These are phyloP conservation scores for Vitis rupestris DNA, from an alignment of 164 flowering plant genomes.

Conservation along the genomic window DNA sequence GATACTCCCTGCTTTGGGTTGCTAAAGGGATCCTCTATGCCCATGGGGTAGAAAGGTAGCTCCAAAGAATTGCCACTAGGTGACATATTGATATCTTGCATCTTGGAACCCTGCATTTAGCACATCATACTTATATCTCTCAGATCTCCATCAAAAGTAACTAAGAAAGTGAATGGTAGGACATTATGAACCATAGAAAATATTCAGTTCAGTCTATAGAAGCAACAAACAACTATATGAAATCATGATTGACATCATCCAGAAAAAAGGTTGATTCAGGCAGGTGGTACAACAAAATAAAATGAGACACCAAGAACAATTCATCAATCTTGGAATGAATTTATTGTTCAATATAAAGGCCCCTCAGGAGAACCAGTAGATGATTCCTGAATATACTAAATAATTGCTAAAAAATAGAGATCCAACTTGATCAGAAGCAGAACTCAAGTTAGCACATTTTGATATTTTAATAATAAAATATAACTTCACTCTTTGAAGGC, in stretches of 20 bases:
- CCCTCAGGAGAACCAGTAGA: too few species aligned
- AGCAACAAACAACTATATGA: not conserved
- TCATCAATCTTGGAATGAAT: too few species aligned
- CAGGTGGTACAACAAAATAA: not conserved
- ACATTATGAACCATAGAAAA: not conserved
- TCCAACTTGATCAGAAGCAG: too few species aligned
- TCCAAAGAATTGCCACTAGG: conserved; percentile 21
- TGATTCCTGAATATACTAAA: too few species aligned
- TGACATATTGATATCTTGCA: conserved; percentile 37
- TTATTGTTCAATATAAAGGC: too few species aligned
- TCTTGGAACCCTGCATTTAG: conserved; percentile 41
- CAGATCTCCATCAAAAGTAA: not conserved
- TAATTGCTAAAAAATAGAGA: too few species aligned
- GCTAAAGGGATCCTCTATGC: conserved; percentile 12
- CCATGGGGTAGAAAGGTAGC: conserved; percentile 22
- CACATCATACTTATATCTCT: conserved; percentile 4
- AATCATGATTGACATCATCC: not conserved
- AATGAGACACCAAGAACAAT: not conserved
- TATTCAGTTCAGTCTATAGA: not conserved
- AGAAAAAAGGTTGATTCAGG: too few species aligned
- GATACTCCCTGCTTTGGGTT: conserved; percentile 18
- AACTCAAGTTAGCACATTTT: too few species aligned
- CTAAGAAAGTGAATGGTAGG: not conserved
- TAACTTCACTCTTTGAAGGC: too few species aligned
- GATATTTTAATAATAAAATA: too few species aligned